A percentile compares a stretch with the other conserved stretches of the same genome.
These are phyloP conservation scores for Melocanna baccifera DNA, from an alignment of 176 grass and related monocot species.

Conservation along the genomic window DNA sequence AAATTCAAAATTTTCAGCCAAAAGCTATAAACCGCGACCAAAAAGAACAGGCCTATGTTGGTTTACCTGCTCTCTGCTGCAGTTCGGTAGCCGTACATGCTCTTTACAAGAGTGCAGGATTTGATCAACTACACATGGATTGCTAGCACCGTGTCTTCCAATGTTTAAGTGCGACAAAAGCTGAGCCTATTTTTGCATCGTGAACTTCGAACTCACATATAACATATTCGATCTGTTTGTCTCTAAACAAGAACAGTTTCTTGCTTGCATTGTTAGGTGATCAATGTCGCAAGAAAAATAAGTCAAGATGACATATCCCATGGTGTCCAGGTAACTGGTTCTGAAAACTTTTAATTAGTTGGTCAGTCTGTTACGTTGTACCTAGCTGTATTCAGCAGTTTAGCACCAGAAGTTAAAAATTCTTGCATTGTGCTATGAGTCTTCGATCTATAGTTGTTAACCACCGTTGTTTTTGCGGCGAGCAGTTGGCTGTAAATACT, in stretches of 20 bases:
- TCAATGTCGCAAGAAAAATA: constrained; percentile 67
- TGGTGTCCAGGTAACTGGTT: constrained; percentile 41
- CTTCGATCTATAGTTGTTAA: neutral
- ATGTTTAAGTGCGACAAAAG: neutral
- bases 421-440: neutral
- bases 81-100: neutral
- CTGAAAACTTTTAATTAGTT: neutral
- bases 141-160: neutral
- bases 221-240: neutral
- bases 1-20: no score
- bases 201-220: neutral
- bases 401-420: neutral
- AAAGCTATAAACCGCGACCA: no score
- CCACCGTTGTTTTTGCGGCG: neutral
- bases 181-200: neutral
- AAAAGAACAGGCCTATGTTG: no score
- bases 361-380: neutral
- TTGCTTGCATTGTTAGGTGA: constrained; percentile 39
- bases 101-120: neutral
- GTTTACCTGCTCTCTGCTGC: neutral
- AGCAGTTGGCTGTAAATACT: neutral
- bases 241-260: neutral
- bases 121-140: neutral
- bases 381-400: neutral
- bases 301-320: constrained; percentile 35